Percentiles rank a stretch among this genome's conserved stretches.
These are phyloP conservation scores for Boletellus deceptivus DNA, from an alignment of 1,284 basidiomycete genomes.

Conservation along the genomic window DNA sequence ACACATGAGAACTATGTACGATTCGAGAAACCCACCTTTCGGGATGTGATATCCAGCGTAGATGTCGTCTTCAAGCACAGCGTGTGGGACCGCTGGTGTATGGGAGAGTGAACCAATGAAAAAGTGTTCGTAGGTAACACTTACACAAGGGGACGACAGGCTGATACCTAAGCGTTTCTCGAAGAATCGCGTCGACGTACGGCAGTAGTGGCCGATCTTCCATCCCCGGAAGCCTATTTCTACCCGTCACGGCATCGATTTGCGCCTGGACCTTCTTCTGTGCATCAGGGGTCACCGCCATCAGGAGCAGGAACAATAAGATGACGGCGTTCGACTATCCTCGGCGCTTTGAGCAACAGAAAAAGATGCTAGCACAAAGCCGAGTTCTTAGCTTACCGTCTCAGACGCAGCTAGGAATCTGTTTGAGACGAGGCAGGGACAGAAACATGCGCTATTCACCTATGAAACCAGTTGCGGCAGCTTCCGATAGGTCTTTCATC, in stretches of 20 bases:
- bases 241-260: slow-evolving; percentile 31
- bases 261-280: slow-evolving; percentile 32
- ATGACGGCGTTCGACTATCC: slow-evolving; percentile 22
- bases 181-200: slow-evolving; percentile 31
- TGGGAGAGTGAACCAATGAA: background rate
- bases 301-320: slow-evolving; percentile 33
- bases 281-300: slow-evolving; percentile 31
- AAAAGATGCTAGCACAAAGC: too few relatives aligned
- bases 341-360: background rate
- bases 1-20: background rate
- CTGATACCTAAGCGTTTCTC: slow-evolving; percentile 21
- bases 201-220: slow-evolving; percentile 28
- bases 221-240: slow-evolving; percentile 30
- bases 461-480: slow-evolving; percentile 23
- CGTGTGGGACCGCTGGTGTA: slow-evolving; percentile 20
- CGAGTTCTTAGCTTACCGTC: slow-evolving; percentile 13
- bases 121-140: background rate
- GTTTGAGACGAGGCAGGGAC: background rate
- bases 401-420: slow-evolving; percentile 18
- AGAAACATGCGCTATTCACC: slow-evolving; percentile 6
- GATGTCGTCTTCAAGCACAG: slow-evolving; percentile 21
- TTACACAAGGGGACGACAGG: slow-evolving; percentile 10
- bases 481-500: slow-evolving; percentile 16
- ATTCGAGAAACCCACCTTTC: slow-evolving; percentile 12
- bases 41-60: slow-evolving; percentile 25